Conservation (phyloP, 1,284 basidiomycete species). For the Leccinum pseudoinsigne region DNA sequence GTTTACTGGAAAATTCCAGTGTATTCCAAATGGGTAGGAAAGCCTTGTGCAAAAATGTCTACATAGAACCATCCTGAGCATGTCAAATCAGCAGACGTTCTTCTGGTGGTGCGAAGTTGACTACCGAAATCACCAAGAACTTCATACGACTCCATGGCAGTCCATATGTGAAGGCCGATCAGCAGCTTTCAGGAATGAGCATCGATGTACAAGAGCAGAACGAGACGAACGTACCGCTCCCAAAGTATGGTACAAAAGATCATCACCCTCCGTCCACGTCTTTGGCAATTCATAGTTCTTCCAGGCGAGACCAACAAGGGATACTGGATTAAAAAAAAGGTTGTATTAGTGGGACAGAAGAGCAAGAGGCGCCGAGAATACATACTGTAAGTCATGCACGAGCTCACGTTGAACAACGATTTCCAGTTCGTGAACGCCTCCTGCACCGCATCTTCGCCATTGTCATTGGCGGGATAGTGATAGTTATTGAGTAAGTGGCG, state of each 20-base stretch:
- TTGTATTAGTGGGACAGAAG: not conserved
- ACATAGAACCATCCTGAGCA: conserved; percentile 91
- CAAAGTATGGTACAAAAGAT: conserved; percentile 85
- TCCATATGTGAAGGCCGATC: conserved; percentile 90
- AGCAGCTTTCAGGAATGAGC: conserved; percentile 56
- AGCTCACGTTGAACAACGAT: conserved; percentile 86
- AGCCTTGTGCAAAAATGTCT: conserved; percentile 97
- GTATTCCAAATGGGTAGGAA: conserved; percentile 89
- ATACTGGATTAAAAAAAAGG: conserved; percentile 56
- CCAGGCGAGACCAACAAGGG: conserved; percentile 82
- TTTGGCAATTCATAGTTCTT: conserved; percentile 81
- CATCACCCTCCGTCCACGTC: conserved; percentile 88
- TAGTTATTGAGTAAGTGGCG: conserved; percentile 94
- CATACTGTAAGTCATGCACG: conserved; percentile 93
- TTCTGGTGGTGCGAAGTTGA: conserved; percentile 14
- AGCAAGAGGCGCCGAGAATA: conserved; percentile 13
- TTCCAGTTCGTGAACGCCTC: conserved; percentile 98
- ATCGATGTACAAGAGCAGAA: not conserved
- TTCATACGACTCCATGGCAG: conserved; percentile 86
- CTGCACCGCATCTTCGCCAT: conserved; percentile 70
- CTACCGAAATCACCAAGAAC: conserved; percentile 90
- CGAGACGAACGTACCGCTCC: conserved; percentile 60
- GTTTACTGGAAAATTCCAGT: conserved; percentile 90
- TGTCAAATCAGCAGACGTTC: conserved; percentile 10
- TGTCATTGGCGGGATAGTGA: conserved; percentile 68